A percentile compares a stretch with the other conserved stretches of the same genome.
Conservation (phyloP, 805 yeast genomes). For the Pichia scutulata region DNA sequence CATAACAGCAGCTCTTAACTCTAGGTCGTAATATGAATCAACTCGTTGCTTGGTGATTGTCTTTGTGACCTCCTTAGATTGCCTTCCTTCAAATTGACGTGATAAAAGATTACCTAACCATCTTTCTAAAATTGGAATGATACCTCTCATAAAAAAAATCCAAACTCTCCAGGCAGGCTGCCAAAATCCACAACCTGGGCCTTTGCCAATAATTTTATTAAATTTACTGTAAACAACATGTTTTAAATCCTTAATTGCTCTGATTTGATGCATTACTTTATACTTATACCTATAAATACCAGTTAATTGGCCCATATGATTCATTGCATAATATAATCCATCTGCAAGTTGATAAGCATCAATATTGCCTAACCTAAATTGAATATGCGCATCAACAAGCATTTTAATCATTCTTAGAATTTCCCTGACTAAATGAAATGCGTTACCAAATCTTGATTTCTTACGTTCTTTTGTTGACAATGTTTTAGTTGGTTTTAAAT, state of each 20-base stretch:
- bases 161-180: conserved; percentile 98
- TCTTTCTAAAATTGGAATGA: conserved; percentile 82
- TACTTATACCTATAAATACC: conserved; percentile 96
- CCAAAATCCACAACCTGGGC: conserved; percentile 99
- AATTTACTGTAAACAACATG: conserved; percentile 84
- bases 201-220: conserved; percentile 84
- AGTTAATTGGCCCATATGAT: conserved; percentile 91
- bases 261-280: conserved; percentile 95
- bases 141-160: conserved; percentile 87
- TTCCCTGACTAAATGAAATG: conserved; percentile 91
- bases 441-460: conserved; percentile 91
- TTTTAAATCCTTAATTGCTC: conserved; percentile 91
- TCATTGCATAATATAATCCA: conserved; percentile 81
- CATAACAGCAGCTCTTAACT: conserved; percentile 88
- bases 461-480: conserved; percentile 94
- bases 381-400: conserved; percentile 90
- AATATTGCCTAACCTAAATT: conserved; percentile 78
- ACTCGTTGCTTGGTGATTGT: conserved; percentile 93
- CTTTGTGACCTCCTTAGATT: conserved; percentile 84
- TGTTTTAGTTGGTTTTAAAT: conserved; percentile 92
- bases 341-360: conserved; percentile 95
- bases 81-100: conserved; percentile 94
- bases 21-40: conserved; percentile 91
- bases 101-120: conserved; percentile 91
- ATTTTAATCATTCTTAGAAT: conserved; percentile 75